These are phyloP conservation scores for Aspergillus thermomutatus DNA, from an alignment of 2,329 filamentous ascomycete species.

Conservation along the genomic window DNA sequence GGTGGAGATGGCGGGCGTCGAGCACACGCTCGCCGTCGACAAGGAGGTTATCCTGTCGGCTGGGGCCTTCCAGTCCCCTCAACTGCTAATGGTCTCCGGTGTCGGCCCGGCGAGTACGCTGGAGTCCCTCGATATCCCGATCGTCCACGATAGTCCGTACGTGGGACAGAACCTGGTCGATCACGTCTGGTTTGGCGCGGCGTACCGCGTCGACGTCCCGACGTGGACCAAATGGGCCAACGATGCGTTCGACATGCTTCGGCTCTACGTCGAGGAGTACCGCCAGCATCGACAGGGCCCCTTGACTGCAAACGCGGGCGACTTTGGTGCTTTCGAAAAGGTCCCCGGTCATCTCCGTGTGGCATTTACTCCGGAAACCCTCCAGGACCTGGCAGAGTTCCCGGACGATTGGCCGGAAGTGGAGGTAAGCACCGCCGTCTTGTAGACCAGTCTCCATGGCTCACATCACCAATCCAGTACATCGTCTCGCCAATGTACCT, in stretches of 20 bases:
- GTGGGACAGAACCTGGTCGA: conserved; percentile 15
- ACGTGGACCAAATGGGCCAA: conserved; percentile 3
- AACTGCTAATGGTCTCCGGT: conserved; percentile 21
- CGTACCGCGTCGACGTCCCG: conserved; percentile 3
- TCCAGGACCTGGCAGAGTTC: conserved; percentile 18
- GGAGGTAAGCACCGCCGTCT: conserved; percentile 17
- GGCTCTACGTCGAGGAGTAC: conserved; percentile 1
- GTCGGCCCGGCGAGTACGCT: conserved; percentile 13
- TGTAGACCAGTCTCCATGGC: not conserved
- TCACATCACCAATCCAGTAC: not conserved
- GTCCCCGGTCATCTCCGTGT: conserved; percentile 15
- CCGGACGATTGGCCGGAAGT: conserved; percentile 35
- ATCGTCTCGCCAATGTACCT: not conserved
- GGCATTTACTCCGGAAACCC: conserved; percentile 9
- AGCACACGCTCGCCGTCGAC: conserved; percentile 3
- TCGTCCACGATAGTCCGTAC: conserved; percentile 2
- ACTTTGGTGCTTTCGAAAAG: conserved; percentile 22
- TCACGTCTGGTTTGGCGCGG: conserved; percentile 8
- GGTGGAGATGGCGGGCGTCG: conserved; percentile 1
- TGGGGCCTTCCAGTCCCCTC: conserved; percentile 17
- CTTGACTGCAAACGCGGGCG: conserved; percentile 7
- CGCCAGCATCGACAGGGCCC: conserved; percentile 2
- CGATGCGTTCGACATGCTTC: not conserved
- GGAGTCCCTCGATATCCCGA: conserved; percentile 1
- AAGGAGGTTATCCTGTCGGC: conserved; percentile 14